phyloP scores from a whole-genome alignment of 257 asterid species.

The Eustoma russellianum region DNA sequence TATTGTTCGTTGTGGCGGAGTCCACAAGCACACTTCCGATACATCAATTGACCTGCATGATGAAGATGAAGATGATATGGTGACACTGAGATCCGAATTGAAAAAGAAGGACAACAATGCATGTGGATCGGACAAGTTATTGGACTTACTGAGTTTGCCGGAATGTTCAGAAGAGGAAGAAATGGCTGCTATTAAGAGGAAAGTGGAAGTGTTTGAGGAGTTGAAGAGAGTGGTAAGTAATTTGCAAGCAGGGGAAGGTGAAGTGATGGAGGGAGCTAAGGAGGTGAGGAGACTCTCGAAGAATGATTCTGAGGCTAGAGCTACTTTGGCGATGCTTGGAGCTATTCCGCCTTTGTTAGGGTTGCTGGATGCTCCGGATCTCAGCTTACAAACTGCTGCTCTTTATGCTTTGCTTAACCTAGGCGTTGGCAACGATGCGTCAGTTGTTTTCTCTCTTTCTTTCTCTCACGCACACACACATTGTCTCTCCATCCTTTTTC shows the following conservation, averaged over 20 bases:
- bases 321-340: constrained; percentile 67
- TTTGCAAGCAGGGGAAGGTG: constrained; percentile 14
- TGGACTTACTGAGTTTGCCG: constrained; percentile 59
- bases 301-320: constrained; percentile 52
- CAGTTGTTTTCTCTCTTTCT: constrained; percentile 9
- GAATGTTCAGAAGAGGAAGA: constrained; percentile 62
- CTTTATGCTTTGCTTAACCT: constrained; percentile 82
- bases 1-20: constrained; percentile 49
- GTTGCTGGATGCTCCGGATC: constrained; percentile 47
- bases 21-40: constrained; percentile 11
- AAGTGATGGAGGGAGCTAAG: constrained; percentile 53
- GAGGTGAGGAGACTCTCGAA: constrained; percentile 65
- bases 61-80: background rate
- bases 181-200: constrained; percentile 37
- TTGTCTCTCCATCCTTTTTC: too few species aligned
- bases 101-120: constrained; percentile 4
- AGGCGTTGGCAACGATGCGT: constrained; percentile 61
- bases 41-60: constrained; percentile 8
- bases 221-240: constrained; percentile 36
- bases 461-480: too few species aligned
- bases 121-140: constrained; percentile 50
- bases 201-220: constrained; percentile 46
- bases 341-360: constrained; percentile 82
- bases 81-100: constrained; percentile 18
- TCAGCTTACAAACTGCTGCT: constrained; percentile 49